Conservation (phyloP, 2,329 filamentous ascomycete species). For the Fusarium sp. region DNA sequence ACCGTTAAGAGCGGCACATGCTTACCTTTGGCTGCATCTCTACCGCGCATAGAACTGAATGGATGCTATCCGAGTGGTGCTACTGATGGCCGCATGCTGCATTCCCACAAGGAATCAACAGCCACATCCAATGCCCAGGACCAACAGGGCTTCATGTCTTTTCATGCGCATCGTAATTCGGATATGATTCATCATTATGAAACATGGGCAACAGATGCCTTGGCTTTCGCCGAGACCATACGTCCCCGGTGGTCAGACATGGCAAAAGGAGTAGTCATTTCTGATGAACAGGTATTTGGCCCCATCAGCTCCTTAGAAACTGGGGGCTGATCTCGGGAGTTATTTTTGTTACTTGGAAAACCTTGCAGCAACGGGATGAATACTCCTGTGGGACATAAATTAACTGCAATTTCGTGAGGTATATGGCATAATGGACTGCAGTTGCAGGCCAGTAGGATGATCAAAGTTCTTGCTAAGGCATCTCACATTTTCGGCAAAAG, state of each 20-base stretch:
- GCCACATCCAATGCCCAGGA: neutral
- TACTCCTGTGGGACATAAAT: neutral
- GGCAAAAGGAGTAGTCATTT: neutral
- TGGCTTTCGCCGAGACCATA: neutral
- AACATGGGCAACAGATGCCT: neutral
- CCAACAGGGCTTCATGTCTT: conserved; percentile 3
- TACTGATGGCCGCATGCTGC: conserved; percentile 1
- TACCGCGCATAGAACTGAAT: neutral
- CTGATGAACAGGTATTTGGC: neutral
- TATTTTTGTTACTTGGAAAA: neutral
- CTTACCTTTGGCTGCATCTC: neutral
- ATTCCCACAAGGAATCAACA: neutral
- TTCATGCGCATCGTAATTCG: conserved; percentile 1
- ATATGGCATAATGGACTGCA: too few relatives aligned
- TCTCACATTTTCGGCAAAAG: too few relatives aligned
- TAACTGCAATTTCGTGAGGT: too few relatives aligned
- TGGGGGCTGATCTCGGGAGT: neutral
- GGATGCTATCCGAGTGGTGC: too few relatives aligned
- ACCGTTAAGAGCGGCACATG: neutral
- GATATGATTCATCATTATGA: conserved; percentile 11
- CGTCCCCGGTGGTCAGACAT: neutral
- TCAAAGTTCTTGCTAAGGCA: too few relatives aligned
- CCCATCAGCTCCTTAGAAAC: too few relatives aligned
- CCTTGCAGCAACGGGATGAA: neutral
- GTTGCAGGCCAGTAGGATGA: too few relatives aligned